A percentile compares a stretch with the other conserved stretches of the same genome.
These are phyloP conservation scores for Candida koratica DNA, from an alignment of 805 yeast genomes.

Conservation along the genomic window DNA sequence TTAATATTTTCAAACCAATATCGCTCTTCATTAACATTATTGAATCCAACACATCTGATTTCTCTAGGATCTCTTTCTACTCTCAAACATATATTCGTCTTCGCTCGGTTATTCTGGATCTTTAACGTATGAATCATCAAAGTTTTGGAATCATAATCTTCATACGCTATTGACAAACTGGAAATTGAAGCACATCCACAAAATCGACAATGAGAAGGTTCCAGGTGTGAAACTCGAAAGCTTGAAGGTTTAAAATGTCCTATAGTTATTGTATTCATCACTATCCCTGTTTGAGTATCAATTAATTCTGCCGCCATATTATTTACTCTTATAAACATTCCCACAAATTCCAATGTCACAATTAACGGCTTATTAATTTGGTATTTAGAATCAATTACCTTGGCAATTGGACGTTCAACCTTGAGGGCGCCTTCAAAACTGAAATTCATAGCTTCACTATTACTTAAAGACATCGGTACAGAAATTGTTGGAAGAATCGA, in stretches of 20 bases:
- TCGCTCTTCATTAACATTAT: constrained; percentile 64
- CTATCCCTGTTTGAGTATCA: constrained; percentile 75
- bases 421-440: constrained; percentile 11
- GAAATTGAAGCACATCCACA: constrained; percentile 85
- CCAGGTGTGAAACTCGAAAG: constrained; percentile 71
- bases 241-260: constrained; percentile 59
- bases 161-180: constrained; percentile 69
- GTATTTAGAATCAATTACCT: constrained; percentile 7
- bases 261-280: constrained; percentile 57
- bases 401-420: background rate
- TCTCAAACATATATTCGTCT: constrained; percentile 75
- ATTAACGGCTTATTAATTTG: constrained; percentile 37
- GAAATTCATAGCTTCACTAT: constrained; percentile 10
- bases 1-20: constrained; percentile 65
- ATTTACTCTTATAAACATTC: constrained; percentile 63
- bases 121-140: constrained; percentile 70
- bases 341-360: constrained; percentile 63
- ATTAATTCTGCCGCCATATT: constrained; percentile 58
- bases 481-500: constrained; percentile 6
- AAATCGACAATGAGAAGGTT: constrained; percentile 83
- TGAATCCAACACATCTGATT: constrained; percentile 84
- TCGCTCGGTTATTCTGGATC: constrained; percentile 63
- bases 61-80: constrained; percentile 93
- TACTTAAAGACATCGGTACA: constrained; percentile 12
- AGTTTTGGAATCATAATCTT: constrained; percentile 51